phyloP scores from a whole-genome alignment of 2,329 filamentous ascomycete species.

The Huntiella moniliformis region DNA sequence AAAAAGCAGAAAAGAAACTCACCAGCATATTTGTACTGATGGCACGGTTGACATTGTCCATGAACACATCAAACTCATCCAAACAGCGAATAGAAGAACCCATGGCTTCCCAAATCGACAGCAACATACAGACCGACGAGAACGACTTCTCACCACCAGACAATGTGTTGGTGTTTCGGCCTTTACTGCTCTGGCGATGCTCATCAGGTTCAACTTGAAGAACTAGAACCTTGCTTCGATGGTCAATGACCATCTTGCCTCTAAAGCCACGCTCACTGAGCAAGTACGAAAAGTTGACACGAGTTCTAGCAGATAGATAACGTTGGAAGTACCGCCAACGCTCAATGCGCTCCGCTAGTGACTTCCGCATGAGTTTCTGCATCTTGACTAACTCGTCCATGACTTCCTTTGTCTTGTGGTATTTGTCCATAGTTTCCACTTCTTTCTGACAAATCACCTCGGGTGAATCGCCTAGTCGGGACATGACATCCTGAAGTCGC shows the following conservation, averaged over 20 bases:
- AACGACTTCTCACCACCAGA: slow-evolving; percentile 97
- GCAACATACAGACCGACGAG: slow-evolving; percentile 80
- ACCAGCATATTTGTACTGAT: slow-evolving; percentile 89
- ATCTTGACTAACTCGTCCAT: slow-evolving; percentile 25
- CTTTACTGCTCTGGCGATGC: slow-evolving; percentile 48
- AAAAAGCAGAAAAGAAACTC: slow-evolving; percentile 21
- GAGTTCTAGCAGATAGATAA: slow-evolving; percentile 68
- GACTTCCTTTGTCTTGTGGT: slow-evolving; percentile 21
- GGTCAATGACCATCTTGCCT: slow-evolving; percentile 62
- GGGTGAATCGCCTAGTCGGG: slow-evolving; percentile 42
- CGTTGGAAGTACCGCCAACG: slow-evolving; percentile 71
- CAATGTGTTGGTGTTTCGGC: slow-evolving; percentile 74
- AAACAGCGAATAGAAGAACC: slow-evolving; percentile 85
- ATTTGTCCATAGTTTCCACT: slow-evolving; percentile 22
- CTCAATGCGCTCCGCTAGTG: slow-evolving; percentile 48
- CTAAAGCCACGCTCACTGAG: slow-evolving; percentile 79
- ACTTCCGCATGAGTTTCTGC: slow-evolving; percentile 30
- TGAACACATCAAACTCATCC: slow-evolving; percentile 98
- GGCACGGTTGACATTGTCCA: slow-evolving; percentile 91
- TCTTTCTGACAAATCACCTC: slow-evolving; percentile 40
- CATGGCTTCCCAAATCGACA: slow-evolving; percentile 96
- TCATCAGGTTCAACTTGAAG: slow-evolving; percentile 56
- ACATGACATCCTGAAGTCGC: slow-evolving; percentile 39
- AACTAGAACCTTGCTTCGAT: slow-evolving; percentile 53
- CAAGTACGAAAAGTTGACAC: slow-evolving; percentile 72